Conservation (phyloP, 495 filamentous ascomycete species). For the Astrocystis sublimbata region DNA sequence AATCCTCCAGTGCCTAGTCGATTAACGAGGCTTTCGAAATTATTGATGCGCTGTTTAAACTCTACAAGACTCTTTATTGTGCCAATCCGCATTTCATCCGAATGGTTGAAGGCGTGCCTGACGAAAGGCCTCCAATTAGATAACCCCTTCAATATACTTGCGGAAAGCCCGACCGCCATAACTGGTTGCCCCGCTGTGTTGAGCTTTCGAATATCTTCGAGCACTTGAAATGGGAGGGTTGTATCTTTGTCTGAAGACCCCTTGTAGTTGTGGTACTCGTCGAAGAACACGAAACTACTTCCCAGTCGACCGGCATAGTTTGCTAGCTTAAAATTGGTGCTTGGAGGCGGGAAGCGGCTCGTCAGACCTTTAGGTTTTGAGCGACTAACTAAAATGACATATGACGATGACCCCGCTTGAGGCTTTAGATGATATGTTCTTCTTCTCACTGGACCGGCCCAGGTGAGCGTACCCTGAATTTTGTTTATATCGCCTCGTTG, state of each 20-base stretch:
- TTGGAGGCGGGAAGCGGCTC: too few relatives aligned
- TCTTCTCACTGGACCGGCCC: not conserved
- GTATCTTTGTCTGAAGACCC: fast-evolving
- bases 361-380: too few relatives aligned
- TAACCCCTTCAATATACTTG: not conserved
- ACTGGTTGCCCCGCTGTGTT: not conserved
- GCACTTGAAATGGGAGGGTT: not conserved
- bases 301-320: not conserved
- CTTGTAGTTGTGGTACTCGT: not conserved
- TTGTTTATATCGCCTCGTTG: not conserved
- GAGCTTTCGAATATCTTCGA: not conserved
- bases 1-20: too few relatives aligned
- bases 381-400: not conserved
- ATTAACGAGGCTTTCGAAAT: too few relatives aligned
- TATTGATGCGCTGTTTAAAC: too few relatives aligned
- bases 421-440: not conserved
- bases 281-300: not conserved
- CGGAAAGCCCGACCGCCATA: not conserved
- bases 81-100: too few relatives aligned
- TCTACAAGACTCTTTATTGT: too few relatives aligned
- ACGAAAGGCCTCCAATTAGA: not conserved
- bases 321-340: too few relatives aligned
- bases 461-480: not conserved
- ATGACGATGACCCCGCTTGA: not conserved
- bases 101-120: not conserved